Evolutionary conservation across 139 green algal species (phyloP), one percentile per base, ranked within the genome.

Genomic region (Deuterostichococcus epilithicus): DNA sequence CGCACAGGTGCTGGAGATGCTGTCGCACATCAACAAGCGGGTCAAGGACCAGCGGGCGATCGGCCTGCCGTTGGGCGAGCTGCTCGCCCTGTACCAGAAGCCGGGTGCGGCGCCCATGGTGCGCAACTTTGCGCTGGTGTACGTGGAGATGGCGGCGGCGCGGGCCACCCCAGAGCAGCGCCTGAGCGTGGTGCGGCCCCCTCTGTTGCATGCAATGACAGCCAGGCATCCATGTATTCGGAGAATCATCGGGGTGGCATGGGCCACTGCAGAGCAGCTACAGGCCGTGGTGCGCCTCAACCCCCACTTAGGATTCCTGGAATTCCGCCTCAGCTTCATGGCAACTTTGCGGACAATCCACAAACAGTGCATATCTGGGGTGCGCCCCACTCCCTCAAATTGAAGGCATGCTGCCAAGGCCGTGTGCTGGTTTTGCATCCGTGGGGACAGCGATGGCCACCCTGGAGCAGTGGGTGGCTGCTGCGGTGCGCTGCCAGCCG

Each of bases 21-120:
- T 98, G 60, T 79, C 74, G 6, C 94, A 98, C 80, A 86, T 95
- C 36, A 98, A 98, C 87, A 98, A 97, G 81, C 88, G 94, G 33
- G 77, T 97, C 26, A 84, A 89, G 3, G 82, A 76, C 15, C 77
- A 85, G 18, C 76, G 81, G 23, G 5, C 72, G 23, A 80, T 97
- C 5, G 73, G 83, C 52, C 87, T 98, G 68, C 94, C 94, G 1
- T 78, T 98, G 26, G 22, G 72, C 0, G 75, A 88, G 52, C 79
- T 97, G 38, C 52, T 91, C 26, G 73, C 38, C 8, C 74, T 94
- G 47, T 90, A 86, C 5, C 52, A 47, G 45, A 74, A 72, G 13
- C 44, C 35, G 22, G 58, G 13, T 0, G 67, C 66, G 15, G 47
- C 72, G 47, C 45, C 82, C 26, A 85, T 94, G 78, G 86, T 90